Percentiles rank a stretch among this genome's conserved stretches.
These are phyloP conservation scores for Sphenostylis stenocarpa DNA, from an alignment of 306 rosid genomes.

Conservation along the genomic window DNA sequence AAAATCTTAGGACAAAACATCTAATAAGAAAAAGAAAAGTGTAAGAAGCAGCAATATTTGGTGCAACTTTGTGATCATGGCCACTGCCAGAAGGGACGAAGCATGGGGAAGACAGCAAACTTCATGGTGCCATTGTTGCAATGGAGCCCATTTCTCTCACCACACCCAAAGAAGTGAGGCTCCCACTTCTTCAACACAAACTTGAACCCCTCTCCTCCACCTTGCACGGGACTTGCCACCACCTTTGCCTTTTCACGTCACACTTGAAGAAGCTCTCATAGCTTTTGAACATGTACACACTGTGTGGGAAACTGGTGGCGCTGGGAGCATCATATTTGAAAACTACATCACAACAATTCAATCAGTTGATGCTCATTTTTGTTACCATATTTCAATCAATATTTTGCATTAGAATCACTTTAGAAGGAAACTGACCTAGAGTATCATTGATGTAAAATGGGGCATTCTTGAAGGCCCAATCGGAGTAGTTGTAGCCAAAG, in stretches of 20 bases:
- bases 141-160: constrained; percentile 56
- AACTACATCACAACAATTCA: constrained; percentile 35
- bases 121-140: constrained; percentile 72
- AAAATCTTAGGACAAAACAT: too few relatives aligned
- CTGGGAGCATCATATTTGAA: constrained; percentile 76
- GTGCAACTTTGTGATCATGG: constrained; percentile 22
- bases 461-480: constrained; percentile 43
- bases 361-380: background rate
- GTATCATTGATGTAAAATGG: constrained; percentile 56
- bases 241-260: constrained; percentile 48
- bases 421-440: constrained; percentile 41
- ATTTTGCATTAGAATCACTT: background rate
- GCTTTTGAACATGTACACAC: constrained; percentile 54
- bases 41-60: background rate
- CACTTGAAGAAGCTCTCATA: constrained; percentile 52
- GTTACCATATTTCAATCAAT: background rate
- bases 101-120: constrained; percentile 53
- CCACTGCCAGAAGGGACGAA: constrained; percentile 38
- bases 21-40: background rate
- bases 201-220: constrained; percentile 57
- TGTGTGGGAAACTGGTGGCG: constrained; percentile 47
- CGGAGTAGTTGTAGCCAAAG: constrained; percentile 40
- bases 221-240: constrained; percentile 48
- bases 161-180: constrained; percentile 68
- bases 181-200: constrained; percentile 51